Base-by-base conservation (phyloP, 2,329 filamentous ascomycete species). In the Chaetomium strumarium region DNA sequence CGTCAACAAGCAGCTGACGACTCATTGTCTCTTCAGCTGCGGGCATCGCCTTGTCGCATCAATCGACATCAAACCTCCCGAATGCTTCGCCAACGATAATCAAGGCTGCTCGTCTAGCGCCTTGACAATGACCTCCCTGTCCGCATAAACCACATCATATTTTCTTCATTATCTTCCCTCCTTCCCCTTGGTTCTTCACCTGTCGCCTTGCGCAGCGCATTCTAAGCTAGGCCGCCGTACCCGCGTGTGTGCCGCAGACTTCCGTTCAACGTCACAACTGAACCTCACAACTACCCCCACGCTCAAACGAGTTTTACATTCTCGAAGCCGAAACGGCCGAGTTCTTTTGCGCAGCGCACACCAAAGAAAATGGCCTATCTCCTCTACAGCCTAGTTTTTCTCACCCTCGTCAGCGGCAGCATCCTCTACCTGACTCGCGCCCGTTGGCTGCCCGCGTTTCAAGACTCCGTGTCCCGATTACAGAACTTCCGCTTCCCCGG, bases 351-450 rank as follows among this genome's bases (percentile, higher is more conserved):
- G n/a, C 31, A 36, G 14, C 39, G 36, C 30, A 54, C 1, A 40
- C n/a, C n/a, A 9, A 39, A 46, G 17, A 45, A 55, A 44, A 46
- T 95, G 89, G 77, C 74, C 58, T 93, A 91, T 74, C 68, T 95
- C 58, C 81, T 95, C 72, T 95, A 90, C 74, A 83, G 81, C 62
- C 68, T 91, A 59, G 82, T 81, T 64, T 79, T 96, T 67, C 69
- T 85, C 62, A 77, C 87, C 66, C 76, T 96, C 64, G 66, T 91
- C 62, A 65, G 79, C 59, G 85, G 84, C 55, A 93, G 89, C 51
- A 81, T 76, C 53, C 83, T 93, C 63, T 96, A 90, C 77, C 73
- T 93, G 60, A 92, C 88, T 52, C 89, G 92, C 61, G 70, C 77
- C 52, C 77, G 77, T 72, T 97, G 93, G 93, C 72, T 86, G 41